Base-by-base conservation (phyloP, 441 rosid species). In the Gossypium davidsonii region DNA sequence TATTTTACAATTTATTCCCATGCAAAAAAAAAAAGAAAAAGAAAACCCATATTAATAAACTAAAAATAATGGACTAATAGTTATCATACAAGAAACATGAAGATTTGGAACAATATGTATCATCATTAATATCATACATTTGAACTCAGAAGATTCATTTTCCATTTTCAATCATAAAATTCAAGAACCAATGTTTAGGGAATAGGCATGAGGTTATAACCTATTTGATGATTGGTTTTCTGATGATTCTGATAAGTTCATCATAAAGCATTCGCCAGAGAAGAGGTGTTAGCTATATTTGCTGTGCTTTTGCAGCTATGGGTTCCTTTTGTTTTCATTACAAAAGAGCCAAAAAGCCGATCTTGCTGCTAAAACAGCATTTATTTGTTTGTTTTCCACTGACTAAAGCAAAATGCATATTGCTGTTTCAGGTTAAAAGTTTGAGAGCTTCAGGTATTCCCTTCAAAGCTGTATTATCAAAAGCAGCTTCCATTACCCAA, bases 291-390 rank as follows among this genome's bases (percentile, higher is more conserved):
- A 34, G 52, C 39, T 77, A 18, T 0, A n/a, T 34, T 20, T 49
- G 51, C 39, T 42, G 15, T 20, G 61, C 31, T 1, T 18, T 8
- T 57, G 11, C 44, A 31, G 17, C 61, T 18, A 64, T 74, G 63
- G 6, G 58, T 17, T 53, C 23, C 23, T 55, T 53, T 53, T 17
- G 39, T 42, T 10, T 20, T 75, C 64, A 58, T 71, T 75, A 34
- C 59, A 72, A 52, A 74, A 42, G 67, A 23, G n/a, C 52, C 57
- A 44, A 37, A 73, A 76, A 69, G 72, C 67, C 74, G 49, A 42
- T 8, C 28, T 63, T 62, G 23, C 49, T 46, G 63, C 59, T 44
- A 0, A 34, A 34, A 8, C 58, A 8, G 39, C 42, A 53, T 15
- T 57, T 20, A 12, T 3, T 66, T 20, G 68, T 51, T 61, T 59